These are phyloP conservation scores for Carex littledalei DNA, from an alignment of 176 grass and related monocot genomes.

Conservation along the genomic window DNA sequence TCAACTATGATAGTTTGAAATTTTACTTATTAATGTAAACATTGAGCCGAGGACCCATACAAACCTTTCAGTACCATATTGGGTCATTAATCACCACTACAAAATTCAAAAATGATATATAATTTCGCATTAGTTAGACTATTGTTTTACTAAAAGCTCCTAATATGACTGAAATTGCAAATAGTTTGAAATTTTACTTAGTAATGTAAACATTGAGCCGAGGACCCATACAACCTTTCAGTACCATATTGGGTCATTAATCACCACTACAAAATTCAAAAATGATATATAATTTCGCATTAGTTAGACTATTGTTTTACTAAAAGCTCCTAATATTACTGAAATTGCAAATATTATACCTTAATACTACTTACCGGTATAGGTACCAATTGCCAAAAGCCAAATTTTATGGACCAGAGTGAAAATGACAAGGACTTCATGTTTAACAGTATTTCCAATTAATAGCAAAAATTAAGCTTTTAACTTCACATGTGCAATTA, in stretches of 20 bases:
- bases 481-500: neutral
- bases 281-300: neutral
- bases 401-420: neutral
- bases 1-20: neutral
- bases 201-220: neutral
- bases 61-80: neutral
- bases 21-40: neutral
- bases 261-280: neutral
- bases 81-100: neutral
- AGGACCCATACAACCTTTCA: neutral
- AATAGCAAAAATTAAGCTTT: neutral
- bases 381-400: neutral
- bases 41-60: neutral
- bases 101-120: neutral
- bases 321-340: neutral
- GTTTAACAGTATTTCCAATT: neutral
- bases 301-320: neutral
- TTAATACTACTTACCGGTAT: neutral
- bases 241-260: neutral
- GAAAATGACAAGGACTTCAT: neutral
- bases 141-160: neutral
- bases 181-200: neutral
- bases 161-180: neutral
- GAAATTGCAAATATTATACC: neutral
- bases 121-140: neutral